Evolutionary conservation across 345 rosid species (phyloP), one percentile per base, ranked within the genome.

Genomic region (Eucalyptus tenuipes): DNA sequence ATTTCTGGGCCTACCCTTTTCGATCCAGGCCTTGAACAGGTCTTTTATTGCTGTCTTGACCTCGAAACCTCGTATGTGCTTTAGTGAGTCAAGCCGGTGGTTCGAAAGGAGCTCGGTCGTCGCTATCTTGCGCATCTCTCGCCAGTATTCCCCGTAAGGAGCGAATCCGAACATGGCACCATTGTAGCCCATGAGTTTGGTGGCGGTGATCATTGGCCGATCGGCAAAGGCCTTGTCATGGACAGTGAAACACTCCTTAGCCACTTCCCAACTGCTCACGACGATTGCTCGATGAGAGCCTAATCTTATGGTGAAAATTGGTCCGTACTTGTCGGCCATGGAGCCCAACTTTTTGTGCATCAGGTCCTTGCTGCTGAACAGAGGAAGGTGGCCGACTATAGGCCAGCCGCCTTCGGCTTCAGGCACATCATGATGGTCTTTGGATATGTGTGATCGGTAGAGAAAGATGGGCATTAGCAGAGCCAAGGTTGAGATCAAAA

Each of bases 121-220:
- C 0, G 87, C 40, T 8, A 91, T 87, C 90, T 93, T 93, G 33
- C 89, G 91, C 89, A 91, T 90, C 86, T 93, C 93, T 7, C 90
- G 90, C 92, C 93, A 92, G 90, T 89, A 90, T 59, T 88, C 24
- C 1, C 95, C 92, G 9, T 92, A 93, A 82, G 94, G 92, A 79
- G 93, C 91, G 25, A 92, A 90, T 4, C 94, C 93, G 44, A 92
- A 89, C 94, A 92, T 92, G 44, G 93, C 93, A 53, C 49, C 82
- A 64, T 89, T 7, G 85, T 88, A 94, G 52, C 93, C 88, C n/a
- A 92, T 82, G 2, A 90, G 88, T 88, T 88, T 89, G 45, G 92
- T 88, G 52, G 94, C 93, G 9, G 88, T 40, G 44, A 66, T 27
- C 42, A 13, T 25, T 81, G 92, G 93, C 53, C 91, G 89, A n/a